Evolutionary conservation across 192 early-diverging fungal species (phyloP).

Genomic region (Pecoramyces ruminantium): DNA sequence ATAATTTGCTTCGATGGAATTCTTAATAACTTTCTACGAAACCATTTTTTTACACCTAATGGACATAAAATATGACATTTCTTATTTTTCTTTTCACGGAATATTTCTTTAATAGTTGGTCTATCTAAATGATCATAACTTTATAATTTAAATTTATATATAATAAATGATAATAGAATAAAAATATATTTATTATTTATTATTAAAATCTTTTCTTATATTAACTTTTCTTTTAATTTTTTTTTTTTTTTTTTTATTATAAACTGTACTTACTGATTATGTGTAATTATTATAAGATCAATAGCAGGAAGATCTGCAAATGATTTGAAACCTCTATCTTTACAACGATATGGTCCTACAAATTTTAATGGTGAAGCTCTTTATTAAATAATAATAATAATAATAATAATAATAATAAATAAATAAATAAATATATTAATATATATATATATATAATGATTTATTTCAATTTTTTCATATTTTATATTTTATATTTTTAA

Average conservation of each 20-base stretch:
- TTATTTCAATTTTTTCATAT: neutral
- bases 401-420: no score
- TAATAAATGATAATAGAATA: neutral
- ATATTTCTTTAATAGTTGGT: conserved; percentile 35
- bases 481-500: no score
- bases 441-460: no score
- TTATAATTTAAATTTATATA: neutral
- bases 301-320: conserved; percentile 36
- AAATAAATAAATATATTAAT: neutral
- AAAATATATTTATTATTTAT: no score
- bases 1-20: conserved; percentile 19
- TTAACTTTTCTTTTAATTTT: no score
- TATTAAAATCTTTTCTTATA: no score
- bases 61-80: conserved; percentile 54
- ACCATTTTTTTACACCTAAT: conserved; percentile 53
- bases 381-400: no score
- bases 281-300: conserved; percentile 58
- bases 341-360: conserved; percentile 52
- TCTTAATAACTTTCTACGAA: conserved; percentile 26
- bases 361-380: conserved; percentile 35
- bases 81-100: neutral
- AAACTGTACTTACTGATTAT: conserved; percentile 49
- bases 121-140: conserved; percentile 71
- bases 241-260: no score
- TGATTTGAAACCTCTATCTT: neutral